These are phyloP conservation scores for Fusarium siculi DNA, from an alignment of 2,329 filamentous ascomycete genomes.

Conservation along the genomic window DNA sequence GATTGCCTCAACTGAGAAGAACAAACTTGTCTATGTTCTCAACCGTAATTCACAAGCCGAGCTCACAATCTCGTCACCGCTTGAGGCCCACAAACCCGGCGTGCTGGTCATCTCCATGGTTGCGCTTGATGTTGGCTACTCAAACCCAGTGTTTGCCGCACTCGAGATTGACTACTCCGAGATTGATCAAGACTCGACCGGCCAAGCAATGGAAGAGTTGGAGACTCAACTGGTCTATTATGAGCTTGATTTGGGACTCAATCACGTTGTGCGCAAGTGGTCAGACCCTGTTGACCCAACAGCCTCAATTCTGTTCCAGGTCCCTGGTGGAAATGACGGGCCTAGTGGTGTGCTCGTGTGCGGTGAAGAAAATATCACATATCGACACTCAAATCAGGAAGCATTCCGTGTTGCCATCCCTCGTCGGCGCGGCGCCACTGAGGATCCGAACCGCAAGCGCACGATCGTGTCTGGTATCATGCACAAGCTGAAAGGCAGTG, in stretches of 20 bases:
- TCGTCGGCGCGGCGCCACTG: slow-evolving; percentile 84
- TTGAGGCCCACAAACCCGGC: slow-evolving; percentile 94
- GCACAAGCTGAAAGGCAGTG: slow-evolving; percentile 87
- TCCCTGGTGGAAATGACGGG: slow-evolving; percentile 92
- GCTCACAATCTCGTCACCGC: slow-evolving; percentile 94
- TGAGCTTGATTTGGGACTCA: slow-evolving; percentile 94
- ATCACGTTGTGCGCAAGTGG: slow-evolving; percentile 98
- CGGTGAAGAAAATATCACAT: slow-evolving; percentile 93
- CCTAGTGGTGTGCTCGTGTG: slow-evolving; percentile 96
- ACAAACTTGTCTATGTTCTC: slow-evolving; percentile 98
- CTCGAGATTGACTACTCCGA: slow-evolving; percentile 95
- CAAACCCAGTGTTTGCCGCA: slow-evolving; percentile 95
- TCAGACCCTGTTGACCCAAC: slow-evolving; percentile 91
- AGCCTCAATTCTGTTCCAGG: slow-evolving; percentile 90
- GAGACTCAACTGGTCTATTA: slow-evolving; percentile 97
- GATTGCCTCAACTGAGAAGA: slow-evolving; percentile 95
- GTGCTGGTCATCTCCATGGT: slow-evolving; percentile 90
- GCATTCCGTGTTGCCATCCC: slow-evolving; percentile 91
- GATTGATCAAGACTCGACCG: slow-evolving; percentile 89
- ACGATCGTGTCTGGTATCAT: slow-evolving; percentile 92
- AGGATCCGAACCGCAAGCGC: slow-evolving; percentile 91
- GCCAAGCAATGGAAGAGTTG: slow-evolving; percentile 80
- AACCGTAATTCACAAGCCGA: slow-evolving; percentile 95
- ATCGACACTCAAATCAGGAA: slow-evolving; percentile 95
- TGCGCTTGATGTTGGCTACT: slow-evolving; percentile 93